Evolutionary conservation across 2,329 filamentous ascomycete species (phyloP).

Genomic region (Madurella fahalii): DNA sequence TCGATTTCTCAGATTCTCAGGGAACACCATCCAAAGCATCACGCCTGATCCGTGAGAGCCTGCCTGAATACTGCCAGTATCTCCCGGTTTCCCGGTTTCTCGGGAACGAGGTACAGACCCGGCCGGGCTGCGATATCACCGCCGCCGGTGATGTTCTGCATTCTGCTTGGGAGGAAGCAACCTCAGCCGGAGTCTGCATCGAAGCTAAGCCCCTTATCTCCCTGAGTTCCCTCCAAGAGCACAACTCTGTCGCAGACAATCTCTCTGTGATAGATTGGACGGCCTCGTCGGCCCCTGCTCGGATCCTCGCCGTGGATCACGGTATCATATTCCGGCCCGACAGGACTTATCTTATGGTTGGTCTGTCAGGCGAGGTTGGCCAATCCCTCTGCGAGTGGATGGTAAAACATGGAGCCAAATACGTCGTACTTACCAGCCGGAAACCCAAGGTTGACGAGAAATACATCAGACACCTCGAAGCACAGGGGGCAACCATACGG

Average conservation of each 20-base stretch:
- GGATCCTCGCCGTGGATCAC: background rate
- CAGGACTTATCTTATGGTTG: slow-evolving; percentile 31
- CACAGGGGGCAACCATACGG: slow-evolving; percentile 10
- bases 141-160: too few relatives aligned
- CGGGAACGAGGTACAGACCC: too few relatives aligned
- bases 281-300: background rate
- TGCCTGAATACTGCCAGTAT: too few relatives aligned
- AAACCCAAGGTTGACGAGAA: slow-evolving; percentile 27
- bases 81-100: too few relatives aligned
- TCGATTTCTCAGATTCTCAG: too few relatives aligned
- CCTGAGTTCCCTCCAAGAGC: too few relatives aligned
- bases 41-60: too few relatives aligned
- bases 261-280: background rate
- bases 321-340: slow-evolving; percentile 1
- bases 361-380: slow-evolving; percentile 28
- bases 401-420: slow-evolving; percentile 28
- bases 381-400: slow-evolving; percentile 32
- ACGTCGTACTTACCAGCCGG: slow-evolving; percentile 32
- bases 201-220: too few relatives aligned
- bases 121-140: too few relatives aligned
- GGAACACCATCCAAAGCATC: too few relatives aligned
- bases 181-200: too few relatives aligned
- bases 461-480: slow-evolving; percentile 22
- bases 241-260: background rate
- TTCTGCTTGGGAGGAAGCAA: too few relatives aligned